phyloP scores from a whole-genome alignment of 2,329 filamentous ascomycete species.

The Graphilbum fragrans region DNA sequence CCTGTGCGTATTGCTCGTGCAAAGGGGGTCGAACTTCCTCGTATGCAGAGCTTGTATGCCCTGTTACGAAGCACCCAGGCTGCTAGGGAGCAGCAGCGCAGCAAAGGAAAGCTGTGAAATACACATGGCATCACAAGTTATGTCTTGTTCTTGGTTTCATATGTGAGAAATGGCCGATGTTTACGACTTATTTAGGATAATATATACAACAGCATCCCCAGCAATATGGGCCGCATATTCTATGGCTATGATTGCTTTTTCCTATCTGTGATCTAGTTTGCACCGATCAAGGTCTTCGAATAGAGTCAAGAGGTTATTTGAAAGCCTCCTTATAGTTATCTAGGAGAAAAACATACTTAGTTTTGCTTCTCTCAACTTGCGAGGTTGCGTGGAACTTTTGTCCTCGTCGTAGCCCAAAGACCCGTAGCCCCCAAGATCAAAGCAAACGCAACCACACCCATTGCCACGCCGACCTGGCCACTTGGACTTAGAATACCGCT shows the following conservation, averaged over 20 bases:
- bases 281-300: too few relatives aligned
- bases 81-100: slow-evolving; percentile 24
- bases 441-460: slow-evolving; percentile 6
- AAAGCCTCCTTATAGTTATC: too few relatives aligned
- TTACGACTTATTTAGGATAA: too few relatives aligned
- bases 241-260: too few relatives aligned
- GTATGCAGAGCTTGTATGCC: slow-evolving; percentile 56
- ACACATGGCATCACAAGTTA: background rate
- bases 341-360: too few relatives aligned
- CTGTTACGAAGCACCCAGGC: slow-evolving; percentile 49
- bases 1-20: slow-evolving; percentile 52
- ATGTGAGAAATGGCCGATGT: too few relatives aligned
- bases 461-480: slow-evolving; percentile 5
- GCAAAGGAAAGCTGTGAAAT: slow-evolving; percentile 22
- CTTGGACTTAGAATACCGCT: slow-evolving; percentile 1
- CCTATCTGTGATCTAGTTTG: too few relatives aligned
- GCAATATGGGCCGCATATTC: too few relatives aligned
- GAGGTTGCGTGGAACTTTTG: background rate
- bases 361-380: background rate
- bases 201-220: too few relatives aligned
- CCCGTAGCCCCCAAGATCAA: slow-evolving; percentile 5
- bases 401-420: slow-evolving; percentile 8
- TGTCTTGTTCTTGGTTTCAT: background rate
- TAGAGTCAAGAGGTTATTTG: too few relatives aligned
- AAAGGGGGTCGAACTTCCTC: slow-evolving; percentile 51